Evolutionary conservation across 345 rosid species (phyloP).

Genomic region (Xanthoceras sorbifolium): DNA sequence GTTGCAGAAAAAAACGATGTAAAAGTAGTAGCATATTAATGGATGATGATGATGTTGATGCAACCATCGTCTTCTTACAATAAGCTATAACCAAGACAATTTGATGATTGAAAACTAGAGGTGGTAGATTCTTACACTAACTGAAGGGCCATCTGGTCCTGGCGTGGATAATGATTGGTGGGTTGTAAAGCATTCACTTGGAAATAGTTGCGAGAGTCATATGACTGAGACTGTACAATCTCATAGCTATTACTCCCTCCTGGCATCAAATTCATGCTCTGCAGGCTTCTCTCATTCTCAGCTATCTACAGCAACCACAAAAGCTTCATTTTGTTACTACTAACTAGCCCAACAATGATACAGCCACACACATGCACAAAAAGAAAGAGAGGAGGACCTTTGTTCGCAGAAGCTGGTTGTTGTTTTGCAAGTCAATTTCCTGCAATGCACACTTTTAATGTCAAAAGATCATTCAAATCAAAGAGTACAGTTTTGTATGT

Average conservation of each 20-base stretch:
- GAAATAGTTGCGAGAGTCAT: constrained; percentile 74
- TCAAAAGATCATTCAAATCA: too few relatives aligned
- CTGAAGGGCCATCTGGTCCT: constrained; percentile 83
- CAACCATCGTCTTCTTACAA: too few relatives aligned
- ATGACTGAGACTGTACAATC: constrained; percentile 60
- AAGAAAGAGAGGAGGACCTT: constrained; percentile 50
- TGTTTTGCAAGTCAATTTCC: constrained; percentile 96
- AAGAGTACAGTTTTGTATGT: too few relatives aligned
- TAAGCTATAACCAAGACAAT: not conserved
- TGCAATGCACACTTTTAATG: constrained; percentile 21
- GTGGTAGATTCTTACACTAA: constrained; percentile 55
- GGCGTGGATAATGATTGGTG: constrained; percentile 58
- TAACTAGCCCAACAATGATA: not conserved
- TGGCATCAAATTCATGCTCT: constrained; percentile 79
- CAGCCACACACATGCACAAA: not conserved
- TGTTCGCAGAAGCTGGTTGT: constrained; percentile 90
- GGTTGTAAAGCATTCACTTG: constrained; percentile 85
- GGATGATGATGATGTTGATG: not conserved
- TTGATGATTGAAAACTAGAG: not conserved
- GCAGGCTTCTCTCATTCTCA: constrained; percentile 78
- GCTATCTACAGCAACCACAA: constrained; percentile 54
- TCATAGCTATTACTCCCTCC: constrained; percentile 70
- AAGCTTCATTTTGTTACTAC: not conserved
- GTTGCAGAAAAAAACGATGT: too few relatives aligned
- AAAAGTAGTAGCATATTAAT: not conserved